Base-by-base conservation (phyloP, 768 basidiomycete genomes). In the Boletus subcaerulescens region DNA sequence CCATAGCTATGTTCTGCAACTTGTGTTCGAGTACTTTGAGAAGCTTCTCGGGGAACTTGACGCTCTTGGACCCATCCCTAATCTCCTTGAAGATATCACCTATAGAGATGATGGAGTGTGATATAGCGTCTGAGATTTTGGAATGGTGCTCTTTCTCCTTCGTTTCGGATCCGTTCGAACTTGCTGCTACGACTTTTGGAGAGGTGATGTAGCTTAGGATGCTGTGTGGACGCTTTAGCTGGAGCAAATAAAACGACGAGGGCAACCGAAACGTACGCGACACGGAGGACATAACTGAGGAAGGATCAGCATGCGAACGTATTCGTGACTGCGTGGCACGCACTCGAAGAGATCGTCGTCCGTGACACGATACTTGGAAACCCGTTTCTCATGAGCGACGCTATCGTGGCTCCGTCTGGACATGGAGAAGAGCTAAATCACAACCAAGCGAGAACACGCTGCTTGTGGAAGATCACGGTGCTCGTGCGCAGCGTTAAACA, bases 11-110 rank as follows among this genome's bases (percentile, higher is more conserved):
- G 60, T 87, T 83, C 75, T 95, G 89, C 71, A 98, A 71, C 71
- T 86, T 91, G 73, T 86, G 82, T 69, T 97, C 94, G 58, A 99
- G 74, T 9, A 91, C 87, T 73, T 94, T 98, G 53, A 98, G 68
- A 55, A 97, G 75, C 72, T 93, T 94, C 74, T 98, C 93, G 0
- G 96, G 95, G 70, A 95, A 98, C 68, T 91, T 92, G 66, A 91
- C 89, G 56, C 84, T 89, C 75, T 89, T 93, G 50, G 85, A 82
- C 6, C 90, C 86, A 71, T 87, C 88, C 56, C 85, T 71, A 53
- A 84, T 80, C 62, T 89, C 91, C 68, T 86, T 86, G 76, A 91
- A 89, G 69, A 92, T 77, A 68, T 93, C 91, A 24, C 85, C 83
- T 54, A 93, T 82, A 12, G 78, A 79, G 46, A 80, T 73, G 58